Evolutionary conservation across 1,284 basidiomycete genomes (phyloP).

Genomic region (Xerocomus amazonicus): DNA sequence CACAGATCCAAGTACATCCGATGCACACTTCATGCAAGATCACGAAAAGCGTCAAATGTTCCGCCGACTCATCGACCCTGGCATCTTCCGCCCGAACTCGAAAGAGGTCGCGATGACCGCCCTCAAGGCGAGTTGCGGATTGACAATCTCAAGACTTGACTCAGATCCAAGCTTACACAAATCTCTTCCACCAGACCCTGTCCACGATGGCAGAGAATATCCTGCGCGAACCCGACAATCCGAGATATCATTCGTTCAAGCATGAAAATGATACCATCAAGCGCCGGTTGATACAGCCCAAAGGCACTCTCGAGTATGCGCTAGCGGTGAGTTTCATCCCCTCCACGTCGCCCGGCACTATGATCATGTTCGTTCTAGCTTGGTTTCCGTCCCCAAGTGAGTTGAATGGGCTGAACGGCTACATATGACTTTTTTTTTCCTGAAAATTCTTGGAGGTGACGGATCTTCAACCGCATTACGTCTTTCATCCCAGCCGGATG

Average conservation of each 20-base stretch:
- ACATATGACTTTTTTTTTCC: no score
- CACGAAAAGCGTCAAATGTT: conserved; percentile 67
- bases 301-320: conserved; percentile 74
- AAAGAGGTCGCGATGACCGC: conserved; percentile 55
- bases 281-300: conserved; percentile 53
- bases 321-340: conserved; percentile 49
- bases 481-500: conserved; percentile 51
- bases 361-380: conserved; percentile 44
- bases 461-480: conserved; percentile 62
- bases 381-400: conserved; percentile 64
- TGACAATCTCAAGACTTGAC: background rate
- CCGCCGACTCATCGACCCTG: conserved; percentile 70
- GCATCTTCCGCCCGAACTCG: conserved; percentile 71
- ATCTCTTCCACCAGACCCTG: conserved; percentile 47
- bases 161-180: background rate
- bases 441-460: conserved; percentile 31
- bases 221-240: conserved; percentile 63
- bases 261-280: conserved; percentile 69
- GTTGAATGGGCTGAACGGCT: background rate
- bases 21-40: conserved; percentile 48
- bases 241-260: conserved; percentile 70
- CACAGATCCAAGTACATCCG: conserved; percentile 29
- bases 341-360: background rate
- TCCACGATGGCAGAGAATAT: conserved; percentile 70
- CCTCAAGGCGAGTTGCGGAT: conserved; percentile 49